Evolutionary conservation across 2,329 filamentous ascomycete species (phyloP), one percentile per base, ranked within the genome.

Genomic region (Aspergillus ibericus): DNA sequence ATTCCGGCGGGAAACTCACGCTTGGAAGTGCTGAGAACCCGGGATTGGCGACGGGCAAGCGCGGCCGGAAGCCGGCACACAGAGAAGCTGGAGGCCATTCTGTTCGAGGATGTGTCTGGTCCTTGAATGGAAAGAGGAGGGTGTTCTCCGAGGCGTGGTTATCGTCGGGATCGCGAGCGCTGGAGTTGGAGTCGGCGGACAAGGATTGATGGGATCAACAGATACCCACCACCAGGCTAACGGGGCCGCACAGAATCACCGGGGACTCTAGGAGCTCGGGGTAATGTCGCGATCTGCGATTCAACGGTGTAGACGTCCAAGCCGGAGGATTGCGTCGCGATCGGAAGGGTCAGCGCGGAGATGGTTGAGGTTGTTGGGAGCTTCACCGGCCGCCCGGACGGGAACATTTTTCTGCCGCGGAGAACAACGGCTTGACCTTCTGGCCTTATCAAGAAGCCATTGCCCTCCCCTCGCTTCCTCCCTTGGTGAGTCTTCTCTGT

Each of bases 351-450:
- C 54, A 40, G 53, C 55, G 59, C 54, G 53, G 57, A 64, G 59
- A 64, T 66, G 61, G 73, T 75, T 75, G 72, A 75, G 71, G 68
- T 42, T 42, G 69, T 72, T 72, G 70, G 67, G 70, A 72, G 68
- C 69, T 72, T 74, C 71, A 73, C 73, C 72, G 73, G 72, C 66
- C 63, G 66, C 71, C 72, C 68, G 71, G 71, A 68, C 68, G 63
- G 73, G 73, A 75, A 75, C 63, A 74, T 75, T 75, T 75, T 75
- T 75, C 70, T 72, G 71, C 73, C 73, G 72, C 66, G 55, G 61
- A 67, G 62, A 67, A 67, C 58, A 60, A 63, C 62, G 55, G 61
- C 64, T 66, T 59, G 52, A 54, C 44, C 50, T 40, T 49, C n/a
- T 56, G 44, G 50, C 44, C 36, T 32, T 18, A 18, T n/a, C 47